Evolutionary conservation across 2,329 filamentous ascomycete genomes (phyloP).

Genomic region (Hypoxylon sp.): DNA sequence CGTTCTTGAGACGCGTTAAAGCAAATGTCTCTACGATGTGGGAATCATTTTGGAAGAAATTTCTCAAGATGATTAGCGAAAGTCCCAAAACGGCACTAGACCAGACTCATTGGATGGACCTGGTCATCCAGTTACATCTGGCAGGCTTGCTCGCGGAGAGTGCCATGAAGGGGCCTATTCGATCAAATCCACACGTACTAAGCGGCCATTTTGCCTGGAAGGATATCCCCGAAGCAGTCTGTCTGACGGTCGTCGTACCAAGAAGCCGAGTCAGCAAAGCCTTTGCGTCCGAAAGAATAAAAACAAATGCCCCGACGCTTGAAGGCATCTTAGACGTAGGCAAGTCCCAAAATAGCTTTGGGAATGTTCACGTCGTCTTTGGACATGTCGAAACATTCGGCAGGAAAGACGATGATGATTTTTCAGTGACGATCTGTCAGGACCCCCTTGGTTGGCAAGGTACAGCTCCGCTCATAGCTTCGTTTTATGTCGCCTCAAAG

Average conservation of each 20-base stretch:
- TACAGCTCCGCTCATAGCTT: conserved; percentile 54
- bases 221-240: conserved; percentile 49
- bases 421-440: conserved; percentile 50
- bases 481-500: conserved; percentile 56
- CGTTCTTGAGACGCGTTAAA: conserved; percentile 55
- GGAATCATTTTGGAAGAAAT: conserved; percentile 45
- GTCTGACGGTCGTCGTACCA: conserved; percentile 40
- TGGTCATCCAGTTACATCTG: conserved; percentile 53
- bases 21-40: conserved; percentile 53
- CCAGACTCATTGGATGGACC: conserved; percentile 50
- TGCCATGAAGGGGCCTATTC: conserved; percentile 47
- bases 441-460: conserved; percentile 55
- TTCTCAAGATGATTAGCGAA: conserved; percentile 52
- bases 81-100: conserved; percentile 5
- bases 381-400: conserved; percentile 51
- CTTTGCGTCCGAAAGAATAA: conserved; percentile 21
- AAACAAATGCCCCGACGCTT: conserved; percentile 31
- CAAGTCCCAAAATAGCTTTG: conserved; percentile 44
- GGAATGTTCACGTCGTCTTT: conserved; percentile 57
- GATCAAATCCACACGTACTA: conserved; percentile 31
- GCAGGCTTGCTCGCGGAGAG: conserved; percentile 51
- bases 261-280: conserved; percentile 24
- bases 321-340: conserved; percentile 22
- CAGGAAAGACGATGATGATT: conserved; percentile 47
- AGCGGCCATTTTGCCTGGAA: conserved; percentile 55